Evolutionary conservation across 495 filamentous ascomycete genomes (phyloP).

Genomic region (Talaromyces trachyspermus): DNA sequence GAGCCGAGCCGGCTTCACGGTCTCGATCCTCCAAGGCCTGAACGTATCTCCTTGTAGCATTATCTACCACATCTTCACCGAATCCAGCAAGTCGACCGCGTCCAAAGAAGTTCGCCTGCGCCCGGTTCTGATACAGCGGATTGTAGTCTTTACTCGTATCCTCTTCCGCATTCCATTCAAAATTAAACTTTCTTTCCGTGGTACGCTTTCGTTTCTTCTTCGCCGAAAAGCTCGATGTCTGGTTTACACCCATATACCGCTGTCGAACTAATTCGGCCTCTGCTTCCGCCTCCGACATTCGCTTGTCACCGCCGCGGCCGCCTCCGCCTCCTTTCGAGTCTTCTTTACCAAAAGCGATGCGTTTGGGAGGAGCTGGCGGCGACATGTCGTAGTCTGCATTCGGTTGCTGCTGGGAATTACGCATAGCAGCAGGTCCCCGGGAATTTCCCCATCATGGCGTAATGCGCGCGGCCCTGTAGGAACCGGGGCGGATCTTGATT

Average conservation of each 20-base stretch:
- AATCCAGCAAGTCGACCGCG: slow-evolving; percentile 78
- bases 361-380: slow-evolving; percentile 45
- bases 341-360: slow-evolving; percentile 26
- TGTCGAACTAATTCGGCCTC: slow-evolving; percentile 73
- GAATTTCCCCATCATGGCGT: slow-evolving; percentile 46
- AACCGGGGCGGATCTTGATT: slow-evolving; percentile 29
- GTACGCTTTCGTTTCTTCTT: slow-evolving; percentile 95
- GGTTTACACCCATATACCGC: slow-evolving; percentile 88
- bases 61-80: slow-evolving; percentile 67
- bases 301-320: too few relatives aligned
- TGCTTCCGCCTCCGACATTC: slow-evolving; percentile 53
- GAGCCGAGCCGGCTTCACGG: slow-evolving; percentile 64
- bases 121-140: slow-evolving; percentile 71
- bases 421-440: slow-evolving; percentile 47
- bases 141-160: slow-evolving; percentile 90
- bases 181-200: slow-evolving; percentile 97
- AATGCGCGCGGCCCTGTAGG: slow-evolving; percentile 79
- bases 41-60: slow-evolving; percentile 65
- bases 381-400: slow-evolving; percentile 46
- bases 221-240: slow-evolving; percentile 82
- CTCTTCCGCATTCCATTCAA: slow-evolving; percentile 96
- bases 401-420: slow-evolving; percentile 28
- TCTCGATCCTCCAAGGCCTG: slow-evolving; percentile 73
- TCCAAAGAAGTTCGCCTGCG: slow-evolving; percentile 72
- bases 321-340: slow-evolving; percentile 33